Conservation (phyloP, 2,329 filamentous ascomycete species). For the Colletotrichum gigasporum region DNA sequence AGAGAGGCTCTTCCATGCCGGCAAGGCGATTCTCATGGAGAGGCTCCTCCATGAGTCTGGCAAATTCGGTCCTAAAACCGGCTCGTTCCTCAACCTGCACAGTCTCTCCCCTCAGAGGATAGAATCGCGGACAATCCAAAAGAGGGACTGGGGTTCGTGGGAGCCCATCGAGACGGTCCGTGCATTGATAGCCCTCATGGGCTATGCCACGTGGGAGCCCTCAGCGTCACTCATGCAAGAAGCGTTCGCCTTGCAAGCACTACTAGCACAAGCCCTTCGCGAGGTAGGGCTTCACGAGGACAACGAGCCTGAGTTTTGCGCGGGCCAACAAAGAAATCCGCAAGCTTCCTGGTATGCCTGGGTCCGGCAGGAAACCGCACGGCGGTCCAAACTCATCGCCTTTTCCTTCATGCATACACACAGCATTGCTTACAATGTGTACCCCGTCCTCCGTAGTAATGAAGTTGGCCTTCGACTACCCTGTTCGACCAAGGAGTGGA, state of each 20-base stretch:
- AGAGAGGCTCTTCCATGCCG: conserved; percentile 44
- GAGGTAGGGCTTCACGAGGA: conserved; percentile 45
- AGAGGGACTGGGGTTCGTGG: conserved; percentile 35
- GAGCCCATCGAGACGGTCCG: conserved; percentile 45
- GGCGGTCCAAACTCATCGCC: conserved; percentile 47
- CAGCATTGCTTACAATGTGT: conserved; percentile 49
- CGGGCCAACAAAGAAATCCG: conserved; percentile 3
- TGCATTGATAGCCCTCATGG: conserved; percentile 47
- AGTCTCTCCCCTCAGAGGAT: conserved; percentile 23
- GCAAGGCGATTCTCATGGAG: conserved; percentile 43
- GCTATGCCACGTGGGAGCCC: conserved; percentile 48
- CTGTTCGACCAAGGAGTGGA: conserved; percentile 48
- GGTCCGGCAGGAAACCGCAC: conserved; percentile 42
- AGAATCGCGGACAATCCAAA: background rate
- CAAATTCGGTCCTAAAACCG: conserved; percentile 38
- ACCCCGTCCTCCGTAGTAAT: conserved; percentile 46
- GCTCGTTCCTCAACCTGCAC: conserved; percentile 35
- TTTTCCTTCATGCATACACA: conserved; percentile 50
- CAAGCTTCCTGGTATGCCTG: conserved; percentile 41
- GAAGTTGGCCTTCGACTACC: conserved; percentile 46
- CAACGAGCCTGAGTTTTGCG: background rate
- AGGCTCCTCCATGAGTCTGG: conserved; percentile 36
- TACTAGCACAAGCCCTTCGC: conserved; percentile 44
- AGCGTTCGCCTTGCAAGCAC: conserved; percentile 44
- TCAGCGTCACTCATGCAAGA: conserved; percentile 44